Conservation (phyloP, 2,329 filamentous ascomycete genomes). For the Clonostachys byssicola region DNA sequence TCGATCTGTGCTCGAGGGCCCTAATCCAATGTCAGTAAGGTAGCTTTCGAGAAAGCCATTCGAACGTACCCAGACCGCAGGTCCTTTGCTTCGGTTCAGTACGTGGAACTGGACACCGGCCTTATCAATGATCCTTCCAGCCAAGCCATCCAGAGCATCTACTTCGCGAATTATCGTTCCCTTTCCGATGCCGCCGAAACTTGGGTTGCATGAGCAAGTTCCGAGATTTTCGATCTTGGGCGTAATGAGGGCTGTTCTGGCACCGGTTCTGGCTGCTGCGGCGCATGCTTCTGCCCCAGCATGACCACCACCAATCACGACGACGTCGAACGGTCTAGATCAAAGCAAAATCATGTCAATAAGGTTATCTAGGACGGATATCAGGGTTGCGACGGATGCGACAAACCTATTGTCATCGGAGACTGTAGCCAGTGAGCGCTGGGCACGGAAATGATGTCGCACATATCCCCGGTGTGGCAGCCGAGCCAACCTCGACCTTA, state of each 20-base stretch:
- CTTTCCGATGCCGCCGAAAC: constrained; percentile 97
- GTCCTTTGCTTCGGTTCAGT: constrained; percentile 84
- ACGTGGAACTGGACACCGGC: constrained; percentile 92
- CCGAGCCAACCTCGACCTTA: not conserved
- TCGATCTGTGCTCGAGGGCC: constrained; percentile 96
- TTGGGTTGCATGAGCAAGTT: constrained; percentile 94
- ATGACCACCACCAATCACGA: constrained; percentile 94
- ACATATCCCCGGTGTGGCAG: not conserved
- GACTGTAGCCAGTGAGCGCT: constrained; percentile 4
- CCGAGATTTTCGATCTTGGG: constrained; percentile 86
- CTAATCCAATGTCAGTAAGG: constrained; percentile 18
- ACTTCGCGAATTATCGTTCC: constrained; percentile 94
- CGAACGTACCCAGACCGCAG: constrained; percentile 74
- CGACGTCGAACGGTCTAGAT: constrained; percentile 74
- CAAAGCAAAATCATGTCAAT: not conserved
- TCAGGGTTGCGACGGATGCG: not conserved
- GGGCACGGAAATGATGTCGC: not conserved
- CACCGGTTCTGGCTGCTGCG: constrained; percentile 83
- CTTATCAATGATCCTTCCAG: constrained; percentile 86
- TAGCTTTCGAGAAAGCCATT: not conserved
- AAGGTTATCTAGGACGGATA: not conserved
- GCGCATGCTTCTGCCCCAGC: constrained; percentile 92
- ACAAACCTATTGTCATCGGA: constrained; percentile 4
- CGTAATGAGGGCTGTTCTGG: constrained; percentile 84
- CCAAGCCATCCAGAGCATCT: constrained; percentile 88